Evolutionary conservation across 2,329 filamentous ascomycete species (phyloP).

Genomic region (Cercospora sesami): DNA sequence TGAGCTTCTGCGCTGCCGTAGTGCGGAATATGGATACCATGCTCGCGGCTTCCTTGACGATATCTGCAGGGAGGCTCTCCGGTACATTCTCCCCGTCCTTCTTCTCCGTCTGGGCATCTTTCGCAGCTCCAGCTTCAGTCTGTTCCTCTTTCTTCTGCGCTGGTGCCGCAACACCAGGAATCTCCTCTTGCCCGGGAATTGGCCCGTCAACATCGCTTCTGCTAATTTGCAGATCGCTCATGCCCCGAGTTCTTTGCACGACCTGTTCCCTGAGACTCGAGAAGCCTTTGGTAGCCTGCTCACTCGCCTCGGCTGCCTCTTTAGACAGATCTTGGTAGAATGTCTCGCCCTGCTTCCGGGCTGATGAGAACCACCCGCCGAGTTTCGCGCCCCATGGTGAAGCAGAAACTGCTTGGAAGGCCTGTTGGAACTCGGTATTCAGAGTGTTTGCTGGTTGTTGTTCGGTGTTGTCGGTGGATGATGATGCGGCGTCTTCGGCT

Average conservation of each 20-base stretch:
- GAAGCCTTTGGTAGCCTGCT: conserved; percentile 77
- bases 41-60: conserved; percentile 58
- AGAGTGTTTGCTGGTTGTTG: conserved; percentile 46
- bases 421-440: conserved; percentile 88
- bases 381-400: conserved; percentile 89
- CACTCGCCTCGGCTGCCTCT: conserved; percentile 69
- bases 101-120: conserved; percentile 9
- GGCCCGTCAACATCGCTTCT: conserved; percentile 25
- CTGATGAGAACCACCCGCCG: conserved; percentile 83
- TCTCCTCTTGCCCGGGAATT: conserved; percentile 36
- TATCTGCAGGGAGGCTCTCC: conserved; percentile 51
- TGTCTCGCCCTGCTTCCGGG: conserved; percentile 87
- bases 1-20: conserved; percentile 58
- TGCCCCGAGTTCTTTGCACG: conserved; percentile 32
- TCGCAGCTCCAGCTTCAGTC: conserved; percentile 8
- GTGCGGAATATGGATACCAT: conserved; percentile 69
- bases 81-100: conserved; percentile 35
- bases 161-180: conserved; percentile 20
- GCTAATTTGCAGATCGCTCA: conserved; percentile 25
- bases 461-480: conserved; percentile 24
- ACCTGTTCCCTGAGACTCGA: conserved; percentile 59
- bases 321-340: conserved; percentile 82
- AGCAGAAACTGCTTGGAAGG: conserved; percentile 87
- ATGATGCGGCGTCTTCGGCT: conserved; percentile 6
- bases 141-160: conserved; percentile 7